A percentile compares a stretch with the other conserved stretches of the same genome.
Evolutionary conservation across 768 basidiomycete genomes (phyloP).

Genomic region (Suillus cothurnatus): DNA sequence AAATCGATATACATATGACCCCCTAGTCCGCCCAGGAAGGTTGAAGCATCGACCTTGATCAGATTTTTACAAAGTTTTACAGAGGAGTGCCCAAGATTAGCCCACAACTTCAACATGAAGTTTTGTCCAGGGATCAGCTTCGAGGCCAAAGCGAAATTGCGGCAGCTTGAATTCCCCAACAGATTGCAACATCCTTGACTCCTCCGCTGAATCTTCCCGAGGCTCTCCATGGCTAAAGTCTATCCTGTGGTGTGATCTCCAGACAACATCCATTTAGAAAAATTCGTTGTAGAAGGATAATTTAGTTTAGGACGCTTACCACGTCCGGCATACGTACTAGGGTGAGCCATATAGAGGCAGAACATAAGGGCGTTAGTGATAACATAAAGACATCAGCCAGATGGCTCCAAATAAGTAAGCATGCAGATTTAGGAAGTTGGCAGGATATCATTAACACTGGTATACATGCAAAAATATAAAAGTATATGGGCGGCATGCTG

Average conservation of each 20-base stretch:
- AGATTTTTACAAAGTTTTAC: no score
- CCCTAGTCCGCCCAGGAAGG: background rate
- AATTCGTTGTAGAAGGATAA: background rate
- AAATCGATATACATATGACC: background rate
- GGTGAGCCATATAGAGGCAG: background rate
- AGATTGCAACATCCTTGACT: background rate
- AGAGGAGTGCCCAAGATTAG: no score
- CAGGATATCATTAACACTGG: conserved; percentile 3
- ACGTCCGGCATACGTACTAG: background rate
- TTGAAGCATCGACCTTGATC: background rate
- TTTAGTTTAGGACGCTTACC: background rate
- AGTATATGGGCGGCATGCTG: background rate
- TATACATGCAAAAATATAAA: conserved; percentile 5
- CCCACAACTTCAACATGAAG: background rate
- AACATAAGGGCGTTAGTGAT: background rate
- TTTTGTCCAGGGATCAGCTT: background rate
- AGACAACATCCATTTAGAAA: background rate
- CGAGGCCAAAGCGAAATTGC: background rate
- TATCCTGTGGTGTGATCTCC: background rate
- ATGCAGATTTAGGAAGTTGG: background rate
- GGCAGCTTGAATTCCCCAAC: background rate
- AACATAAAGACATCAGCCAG: no score
- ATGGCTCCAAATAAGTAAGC: background rate
- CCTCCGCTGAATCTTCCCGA: background rate
- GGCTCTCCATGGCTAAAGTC: background rate